phyloP scores from a whole-genome alignment of 495 filamentous ascomycete genomes.

The Neurospora tetrasperma region DNA sequence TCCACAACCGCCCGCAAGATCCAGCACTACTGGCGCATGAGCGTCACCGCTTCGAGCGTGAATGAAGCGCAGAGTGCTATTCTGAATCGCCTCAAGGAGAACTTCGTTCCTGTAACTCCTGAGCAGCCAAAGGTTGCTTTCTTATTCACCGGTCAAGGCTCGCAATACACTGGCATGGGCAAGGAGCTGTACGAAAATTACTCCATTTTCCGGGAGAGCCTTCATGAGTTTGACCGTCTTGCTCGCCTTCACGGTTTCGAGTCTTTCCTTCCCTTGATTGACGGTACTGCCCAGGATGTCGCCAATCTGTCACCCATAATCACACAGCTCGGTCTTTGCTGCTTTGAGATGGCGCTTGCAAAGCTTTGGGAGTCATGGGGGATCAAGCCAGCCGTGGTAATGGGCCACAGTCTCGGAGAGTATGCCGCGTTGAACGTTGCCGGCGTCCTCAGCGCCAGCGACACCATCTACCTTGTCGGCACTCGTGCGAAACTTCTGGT shows the following conservation, averaged over 20 bases:
- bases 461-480: constrained; percentile 74
- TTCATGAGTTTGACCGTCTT: constrained; percentile 61
- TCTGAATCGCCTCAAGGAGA: constrained; percentile 32
- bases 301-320: constrained; percentile 59
- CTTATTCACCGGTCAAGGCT: constrained; percentile 62
- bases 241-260: constrained; percentile 60
- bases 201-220: constrained; percentile 56
- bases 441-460: constrained; percentile 66
- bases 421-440: constrained; percentile 78
- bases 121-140: constrained; percentile 50
- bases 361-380: constrained; percentile 74
- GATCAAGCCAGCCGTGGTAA: constrained; percentile 60
- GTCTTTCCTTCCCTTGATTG: constrained; percentile 56
- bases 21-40: constrained; percentile 68
- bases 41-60: constrained; percentile 45
- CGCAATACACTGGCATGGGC: constrained; percentile 57
- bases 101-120: constrained; percentile 35
- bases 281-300: constrained; percentile 47
- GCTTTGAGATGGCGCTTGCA: constrained; percentile 77
- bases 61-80: constrained; percentile 32
- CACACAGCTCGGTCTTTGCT: constrained; percentile 66
- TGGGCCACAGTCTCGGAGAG: constrained; percentile 82
- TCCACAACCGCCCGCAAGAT: constrained; percentile 76
- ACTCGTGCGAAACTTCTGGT: constrained; percentile 66
- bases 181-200: constrained; percentile 57